A percentile compares a stretch with the other conserved stretches of the same genome.
phyloP scores from a whole-genome alignment of 192 early-diverging fungal genomes.

The Phycomyces nitens region DNA sequence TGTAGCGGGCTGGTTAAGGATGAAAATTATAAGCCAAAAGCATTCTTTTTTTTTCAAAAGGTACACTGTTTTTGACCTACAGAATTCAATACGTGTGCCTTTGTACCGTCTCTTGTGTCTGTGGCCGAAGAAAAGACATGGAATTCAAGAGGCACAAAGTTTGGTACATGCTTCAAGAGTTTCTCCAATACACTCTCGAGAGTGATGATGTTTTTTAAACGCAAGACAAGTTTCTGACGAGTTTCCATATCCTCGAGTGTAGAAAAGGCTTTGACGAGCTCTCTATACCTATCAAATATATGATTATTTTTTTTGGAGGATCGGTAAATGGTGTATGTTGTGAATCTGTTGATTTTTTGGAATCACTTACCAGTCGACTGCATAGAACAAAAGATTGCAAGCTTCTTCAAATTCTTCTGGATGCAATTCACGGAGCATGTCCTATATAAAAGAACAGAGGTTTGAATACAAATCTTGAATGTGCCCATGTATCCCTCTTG shows the following conservation, averaged over 20 bases:
- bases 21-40: too few relatives aligned
- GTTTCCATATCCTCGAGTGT: constrained; percentile 30
- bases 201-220: constrained; percentile 39
- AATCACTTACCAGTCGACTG: constrained; percentile 60
- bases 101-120: not conserved
- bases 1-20: not conserved
- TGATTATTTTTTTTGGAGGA: too few relatives aligned
- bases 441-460: constrained; percentile 3
- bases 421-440: not conserved
- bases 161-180: constrained; percentile 27
- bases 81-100: constrained; percentile 1
- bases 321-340: too few relatives aligned
- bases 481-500: not conserved
- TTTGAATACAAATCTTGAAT: not conserved
- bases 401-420: constrained; percentile 24
- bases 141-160: constrained; percentile 44
- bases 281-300: constrained; percentile 74
- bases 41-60: not conserved
- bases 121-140: constrained; percentile 2
- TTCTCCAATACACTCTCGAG: constrained; percentile 36
- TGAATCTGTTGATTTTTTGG: too few relatives aligned
- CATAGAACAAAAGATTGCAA: constrained; percentile 37
- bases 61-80: not conserved
- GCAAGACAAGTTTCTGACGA: constrained; percentile 35
- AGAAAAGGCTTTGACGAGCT: constrained; percentile 65